Base-by-base conservation (phyloP, 1,284 basidiomycete genomes). In the Vanrija sp. region DNA sequence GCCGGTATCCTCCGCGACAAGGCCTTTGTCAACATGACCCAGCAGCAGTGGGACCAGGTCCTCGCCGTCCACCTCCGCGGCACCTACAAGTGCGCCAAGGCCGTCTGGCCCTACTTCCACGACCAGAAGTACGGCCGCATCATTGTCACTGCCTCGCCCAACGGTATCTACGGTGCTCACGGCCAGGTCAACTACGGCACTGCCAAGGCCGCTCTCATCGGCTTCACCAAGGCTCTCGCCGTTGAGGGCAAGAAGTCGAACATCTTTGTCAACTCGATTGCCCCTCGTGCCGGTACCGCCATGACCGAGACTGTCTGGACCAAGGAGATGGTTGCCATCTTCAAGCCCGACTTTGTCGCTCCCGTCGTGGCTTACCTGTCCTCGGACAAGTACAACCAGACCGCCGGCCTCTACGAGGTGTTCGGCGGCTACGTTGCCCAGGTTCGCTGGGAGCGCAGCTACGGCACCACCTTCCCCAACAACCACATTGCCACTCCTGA, bases 51-150 rank as follows among this genome's bases (percentile, higher is more conserved):
- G 96, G 91, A 98, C 74, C 80, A 86, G 54, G 93, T 98, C 46
- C 79, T 97, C 63, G 84, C 86, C 54, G 85, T 98, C 28, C 94
- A 98, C 77, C 81, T 98, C 50, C 72, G 78, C 51, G 82, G 82
- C 39, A 83, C 82, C 16, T 83, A 80, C 64, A 85, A 89, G 86
- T 91, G 89, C 67, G 87, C 86, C 54, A 91, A 96, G 74, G 95
- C 95, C 14, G 89, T 91, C 38, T 99, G 94, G 96, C 93, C 95
- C 4, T 82, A 92, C 70, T 97, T 98, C 83, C 87, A 89, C 77
- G 89, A 95, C 79, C 96, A 98, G 74, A 94, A 93, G 78, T 98
- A 88, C 73, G 95, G 96, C 34, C 86, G 96, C 55, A 95, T 99
- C 69, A 83, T 98, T 55, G 96, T 91, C 51, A 98, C 94, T 26